Base-by-base conservation (phyloP, 2,329 filamentous ascomycete species). In the Canariomyces notabilis region DNA sequence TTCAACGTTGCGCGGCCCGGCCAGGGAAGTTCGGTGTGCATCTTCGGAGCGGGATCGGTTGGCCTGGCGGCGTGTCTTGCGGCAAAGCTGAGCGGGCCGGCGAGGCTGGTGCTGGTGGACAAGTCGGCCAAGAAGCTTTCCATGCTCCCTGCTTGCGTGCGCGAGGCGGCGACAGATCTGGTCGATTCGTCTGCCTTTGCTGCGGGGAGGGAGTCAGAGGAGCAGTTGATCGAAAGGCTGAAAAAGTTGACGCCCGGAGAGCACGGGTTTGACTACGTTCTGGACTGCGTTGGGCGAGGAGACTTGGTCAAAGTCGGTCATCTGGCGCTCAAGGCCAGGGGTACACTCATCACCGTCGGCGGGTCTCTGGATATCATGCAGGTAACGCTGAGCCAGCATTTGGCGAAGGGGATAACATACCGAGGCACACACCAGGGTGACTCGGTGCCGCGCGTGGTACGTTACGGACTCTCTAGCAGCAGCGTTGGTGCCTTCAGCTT, bases 351-450 rank as follows among this genome's bases (percentile, higher is more conserved):
- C 6, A 38, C 42, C 5, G 48, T 50, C 5, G 48, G 42, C 2
- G 48, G 48, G 12, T 42, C 38, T 14, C 18, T 14, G 12, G 48
- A 50, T 35, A 23, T 42, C n/a, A 38, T 50, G 22, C 42, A 46
- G 20, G 42, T 50, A 19, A 37, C 48, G 14, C n/a, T 43, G 37
- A 33, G 31, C 11, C 20, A 50, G 20, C 48, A 50, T 36, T 23
- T 50, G 19, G 38, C 16, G 5, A 50, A 34, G 16, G 48, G 48
- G 9, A 40, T 43, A 14, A 46, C 43, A 14, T 46, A 42, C 21
- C 23, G 37, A 20, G 48, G 48, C 1, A 50, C 48, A 9, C 48
- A 50, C 37, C 48, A 50, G 29, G 48, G 48, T 9, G 48, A 50
- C 21, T 46, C 38, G 8, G 42, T 50, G 5, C 48, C 48, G 8